phyloP scores from a whole-genome alignment of 169 alveolate genomes.

The Plasmodium vivax region DNA sequence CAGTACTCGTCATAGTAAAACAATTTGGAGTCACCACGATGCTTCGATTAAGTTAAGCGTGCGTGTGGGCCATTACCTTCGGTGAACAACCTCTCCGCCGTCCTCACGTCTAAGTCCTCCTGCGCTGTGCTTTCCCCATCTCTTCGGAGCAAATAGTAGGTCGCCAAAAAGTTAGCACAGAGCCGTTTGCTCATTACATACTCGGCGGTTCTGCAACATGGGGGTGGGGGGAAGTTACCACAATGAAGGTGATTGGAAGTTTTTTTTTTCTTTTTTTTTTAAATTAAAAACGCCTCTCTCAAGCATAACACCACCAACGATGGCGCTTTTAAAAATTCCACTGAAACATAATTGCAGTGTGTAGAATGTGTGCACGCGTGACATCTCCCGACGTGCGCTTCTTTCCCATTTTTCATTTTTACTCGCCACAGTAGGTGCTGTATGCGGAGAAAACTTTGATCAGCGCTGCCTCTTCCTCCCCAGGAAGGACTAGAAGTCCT shows the following conservation, averaged over 20 bases:
- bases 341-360: background rate
- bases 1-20: background rate
- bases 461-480: slow-evolving; percentile 58
- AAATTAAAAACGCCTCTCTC: background rate
- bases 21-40: background rate
- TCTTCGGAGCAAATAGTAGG: slow-evolving; percentile 33
- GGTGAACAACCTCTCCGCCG: slow-evolving; percentile 42
- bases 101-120: slow-evolving; percentile 8
- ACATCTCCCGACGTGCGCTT: background rate
- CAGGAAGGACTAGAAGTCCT: slow-evolving; percentile 43
- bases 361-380: background rate
- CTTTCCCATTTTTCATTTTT: background rate
- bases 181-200: slow-evolving; percentile 55
- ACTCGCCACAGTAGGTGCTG: slow-evolving; percentile 64
- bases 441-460: slow-evolving; percentile 46
- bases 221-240: background rate
- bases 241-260: background rate
- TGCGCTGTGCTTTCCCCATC: slow-evolving; percentile 28
- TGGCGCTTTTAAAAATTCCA: background rate
- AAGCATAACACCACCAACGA: no score
- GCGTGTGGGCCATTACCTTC: slow-evolving; percentile 24
- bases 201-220: slow-evolving; percentile 39
- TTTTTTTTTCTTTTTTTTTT: background rate
- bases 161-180: slow-evolving; percentile 59
- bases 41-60: background rate